Percentiles rank a stretch among this genome's conserved stretches.
phyloP scores from a whole-genome alignment of 768 basidiomycete genomes.

The Naganishia onofrii region DNA sequence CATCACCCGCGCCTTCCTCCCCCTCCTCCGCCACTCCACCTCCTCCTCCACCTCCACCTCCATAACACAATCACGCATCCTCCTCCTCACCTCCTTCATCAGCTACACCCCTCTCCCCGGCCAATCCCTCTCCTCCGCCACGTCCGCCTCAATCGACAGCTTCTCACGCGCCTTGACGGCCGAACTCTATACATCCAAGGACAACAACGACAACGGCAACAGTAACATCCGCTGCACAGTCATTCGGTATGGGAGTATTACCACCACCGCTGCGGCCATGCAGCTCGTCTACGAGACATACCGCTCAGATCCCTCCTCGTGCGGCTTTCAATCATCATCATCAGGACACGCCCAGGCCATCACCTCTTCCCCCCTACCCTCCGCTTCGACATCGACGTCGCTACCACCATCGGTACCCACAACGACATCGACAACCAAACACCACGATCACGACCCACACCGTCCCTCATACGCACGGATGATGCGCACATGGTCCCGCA shows the following conservation, averaged over 20 bases:
- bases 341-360: no score
- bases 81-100: neutral
- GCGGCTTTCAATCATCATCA: neutral
- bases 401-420: no score
- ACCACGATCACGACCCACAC: no score
- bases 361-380: neutral
- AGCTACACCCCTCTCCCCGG: conserved; percentile 6
- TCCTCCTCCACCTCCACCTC: neutral
- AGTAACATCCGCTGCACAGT: neutral
- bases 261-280: neutral
- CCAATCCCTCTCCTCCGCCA: neutral
- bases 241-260: neutral
- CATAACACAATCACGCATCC: neutral
- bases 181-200: neutral
- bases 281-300: neutral
- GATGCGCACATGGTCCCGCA: neutral
- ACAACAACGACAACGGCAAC: neutral
- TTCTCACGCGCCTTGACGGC: neutral
- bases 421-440: no score
- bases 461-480: neutral
- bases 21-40: neutral
- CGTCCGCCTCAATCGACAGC: neutral
- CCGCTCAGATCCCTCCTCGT: no score
- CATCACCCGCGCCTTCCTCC: neutral
- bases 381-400: no score